A percentile compares a stretch with the other conserved stretches of the same genome.
Evolutionary conservation across 1,139 yeast genomes (phyloP).

Genomic region (Nakaseomyces delphensis): DNA sequence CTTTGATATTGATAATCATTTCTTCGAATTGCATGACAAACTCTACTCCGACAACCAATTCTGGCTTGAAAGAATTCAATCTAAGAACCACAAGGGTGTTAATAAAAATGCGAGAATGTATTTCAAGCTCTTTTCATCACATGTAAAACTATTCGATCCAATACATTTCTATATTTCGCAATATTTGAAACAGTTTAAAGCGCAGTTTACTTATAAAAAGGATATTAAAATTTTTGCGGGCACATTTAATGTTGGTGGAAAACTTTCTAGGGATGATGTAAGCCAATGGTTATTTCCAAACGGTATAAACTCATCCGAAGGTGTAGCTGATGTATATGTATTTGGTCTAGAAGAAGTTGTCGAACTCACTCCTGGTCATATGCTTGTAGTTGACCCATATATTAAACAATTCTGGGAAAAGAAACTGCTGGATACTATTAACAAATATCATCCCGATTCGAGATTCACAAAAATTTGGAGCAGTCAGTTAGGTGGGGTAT

Average conservation of each 20-base stretch:
- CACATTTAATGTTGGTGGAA: constrained; percentile 66
- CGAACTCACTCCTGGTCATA: constrained; percentile 83
- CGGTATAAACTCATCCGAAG: constrained; percentile 15
- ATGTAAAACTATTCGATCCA: constrained; percentile 54
- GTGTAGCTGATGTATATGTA: constrained; percentile 58
- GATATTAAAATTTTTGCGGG: constrained; percentile 52
- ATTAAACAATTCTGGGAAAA: constrained; percentile 74
- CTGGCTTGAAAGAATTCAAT: constrained; percentile 38
- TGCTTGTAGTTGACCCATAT: constrained; percentile 69
- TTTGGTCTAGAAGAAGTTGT: constrained; percentile 90
- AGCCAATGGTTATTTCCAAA: constrained; percentile 50
- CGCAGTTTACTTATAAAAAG: constrained; percentile 43
- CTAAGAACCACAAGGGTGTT: constrained; percentile 28
- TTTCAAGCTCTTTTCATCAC: constrained; percentile 25
- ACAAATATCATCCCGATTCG: constrained; percentile 35
- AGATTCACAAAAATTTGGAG: constrained; percentile 68
- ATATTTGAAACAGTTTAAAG: constrained; percentile 42
- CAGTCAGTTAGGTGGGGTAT: constrained; percentile 91
- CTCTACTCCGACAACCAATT: constrained; percentile 57
- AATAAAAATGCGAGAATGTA: constrained; percentile 27
- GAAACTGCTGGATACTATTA: constrained; percentile 50
- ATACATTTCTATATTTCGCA: constrained; percentile 58
- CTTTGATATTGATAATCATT: constrained; percentile 34
- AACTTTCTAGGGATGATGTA: constrained; percentile 44
- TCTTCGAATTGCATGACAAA: constrained; percentile 44